Evolutionary conservation across 345 rosid species (phyloP).

Genomic region (Eucalyptus virginea): DNA sequence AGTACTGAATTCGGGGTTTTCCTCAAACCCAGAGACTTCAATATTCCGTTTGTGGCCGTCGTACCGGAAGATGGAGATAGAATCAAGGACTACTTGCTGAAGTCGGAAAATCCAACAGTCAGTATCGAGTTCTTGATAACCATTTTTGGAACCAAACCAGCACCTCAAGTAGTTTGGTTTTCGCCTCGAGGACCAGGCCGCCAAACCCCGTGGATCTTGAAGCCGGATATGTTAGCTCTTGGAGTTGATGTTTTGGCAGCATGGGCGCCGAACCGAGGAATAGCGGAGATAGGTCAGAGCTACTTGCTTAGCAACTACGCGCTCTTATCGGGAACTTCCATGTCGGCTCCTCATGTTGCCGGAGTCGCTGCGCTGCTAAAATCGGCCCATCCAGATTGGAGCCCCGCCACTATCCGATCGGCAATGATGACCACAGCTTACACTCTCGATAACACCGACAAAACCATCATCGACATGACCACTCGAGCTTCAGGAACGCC

Average conservation of each 20-base stretch:
- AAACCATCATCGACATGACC: conserved; percentile 17
- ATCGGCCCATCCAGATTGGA: conserved; percentile 24
- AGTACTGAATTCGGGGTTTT: conserved; percentile 1
- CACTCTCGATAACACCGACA: conserved; percentile 1
- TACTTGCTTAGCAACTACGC: conserved; percentile 20
- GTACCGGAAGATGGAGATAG: conserved; percentile 1
- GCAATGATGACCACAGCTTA: conserved; percentile 43
- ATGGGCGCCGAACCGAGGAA: conserved; percentile 24
- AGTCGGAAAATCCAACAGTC: not conserved
- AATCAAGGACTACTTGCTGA: conserved; percentile 11
- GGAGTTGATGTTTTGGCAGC: conserved; percentile 36
- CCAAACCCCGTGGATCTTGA: conserved; percentile 28
- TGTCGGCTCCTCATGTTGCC: conserved; percentile 34
- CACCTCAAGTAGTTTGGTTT: conserved; percentile 30
- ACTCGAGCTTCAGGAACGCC: conserved; percentile 21
- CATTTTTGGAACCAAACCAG: conserved; percentile 12
- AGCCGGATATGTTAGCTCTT: conserved; percentile 39
- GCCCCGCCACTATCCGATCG: conserved; percentile 29
- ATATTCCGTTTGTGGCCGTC: conserved; percentile 8
- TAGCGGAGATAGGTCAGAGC: not conserved
- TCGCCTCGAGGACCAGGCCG: conserved; percentile 34
- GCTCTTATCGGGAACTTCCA: conserved; percentile 29
- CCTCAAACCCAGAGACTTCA: not conserved
- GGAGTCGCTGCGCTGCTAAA: conserved; percentile 29
- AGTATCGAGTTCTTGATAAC: conserved; percentile 22